Evolutionary conservation across 768 basidiomycete species (phyloP).

Genomic region (Pulveroboletus frians): DNA sequence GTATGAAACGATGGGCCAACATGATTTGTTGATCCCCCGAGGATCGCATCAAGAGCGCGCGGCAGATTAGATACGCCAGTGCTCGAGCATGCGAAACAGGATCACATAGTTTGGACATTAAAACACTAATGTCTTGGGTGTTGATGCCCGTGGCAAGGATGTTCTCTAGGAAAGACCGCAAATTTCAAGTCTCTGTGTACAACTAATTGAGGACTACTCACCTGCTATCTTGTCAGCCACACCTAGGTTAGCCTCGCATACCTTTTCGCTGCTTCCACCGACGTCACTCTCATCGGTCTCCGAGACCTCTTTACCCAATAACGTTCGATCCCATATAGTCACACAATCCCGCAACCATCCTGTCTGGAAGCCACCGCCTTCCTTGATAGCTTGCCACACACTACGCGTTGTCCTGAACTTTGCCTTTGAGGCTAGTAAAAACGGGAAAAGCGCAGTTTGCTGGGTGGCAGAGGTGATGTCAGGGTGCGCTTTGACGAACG

Average conservation of each 20-base stretch:
- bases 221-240: slow-evolving; percentile 64
- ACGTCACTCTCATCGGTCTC: slow-evolving; percentile 30
- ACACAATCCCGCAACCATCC: slow-evolving; percentile 54
- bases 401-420: slow-evolving; percentile 57
- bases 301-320: slow-evolving; percentile 22
- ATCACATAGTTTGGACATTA: slow-evolving; percentile 51
- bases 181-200: not conserved
- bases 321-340: slow-evolving; percentile 33
- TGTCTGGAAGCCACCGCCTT: slow-evolving; percentile 25
- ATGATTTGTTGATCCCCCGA: slow-evolving; percentile 57
- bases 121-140: slow-evolving; percentile 37
- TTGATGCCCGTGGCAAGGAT: slow-evolving; percentile 50
- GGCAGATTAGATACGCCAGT: slow-evolving; percentile 57
- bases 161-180: slow-evolving; percentile 44
- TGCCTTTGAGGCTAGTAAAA: slow-evolving; percentile 68
- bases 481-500: slow-evolving; percentile 36
- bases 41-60: slow-evolving; percentile 51
- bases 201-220: slow-evolving; percentile 23
- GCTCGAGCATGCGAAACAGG: slow-evolving; percentile 47
- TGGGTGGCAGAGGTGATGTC: slow-evolving; percentile 35
- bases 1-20: slow-evolving; percentile 45
- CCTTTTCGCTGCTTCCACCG: slow-evolving; percentile 36
- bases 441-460: slow-evolving; percentile 61
- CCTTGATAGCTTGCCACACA: slow-evolving; percentile 70
- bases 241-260: slow-evolving; percentile 48